phyloP scores from a whole-genome alignment of 805 yeast species.

The Candida peoriensis region DNA sequence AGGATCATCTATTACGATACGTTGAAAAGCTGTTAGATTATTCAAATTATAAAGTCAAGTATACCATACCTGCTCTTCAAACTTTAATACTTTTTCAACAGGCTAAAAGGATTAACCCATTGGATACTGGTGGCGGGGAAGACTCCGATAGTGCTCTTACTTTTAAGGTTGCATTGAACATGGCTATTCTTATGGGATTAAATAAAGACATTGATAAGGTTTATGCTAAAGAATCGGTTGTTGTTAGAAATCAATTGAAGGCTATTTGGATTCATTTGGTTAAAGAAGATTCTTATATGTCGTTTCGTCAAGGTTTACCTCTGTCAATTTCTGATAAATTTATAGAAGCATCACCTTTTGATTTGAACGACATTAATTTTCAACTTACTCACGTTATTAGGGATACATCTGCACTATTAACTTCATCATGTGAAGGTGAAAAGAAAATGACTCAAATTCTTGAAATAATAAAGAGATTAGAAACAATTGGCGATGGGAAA shows the following conservation, averaged over 20 bases:
- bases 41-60: constrained; percentile 7
- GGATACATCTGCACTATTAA: constrained; percentile 7
- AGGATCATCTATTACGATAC: constrained; percentile 12
- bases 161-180: constrained; percentile 15
- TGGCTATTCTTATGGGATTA: constrained; percentile 23
- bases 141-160: constrained; percentile 11
- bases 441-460: no score
- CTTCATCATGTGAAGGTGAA: no score
- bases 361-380: constrained; percentile 1
- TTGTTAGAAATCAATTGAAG: constrained; percentile 5
- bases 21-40: constrained; percentile 12
- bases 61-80: constrained; percentile 20
- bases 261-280: constrained; percentile 17
- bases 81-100: constrained; percentile 14
- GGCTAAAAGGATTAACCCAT: constrained; percentile 14
- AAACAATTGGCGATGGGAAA: constrained; percentile 12
- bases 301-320: constrained; percentile 20
- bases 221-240: constrained; percentile 7
- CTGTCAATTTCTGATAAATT: constrained; percentile 15
- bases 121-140: constrained; percentile 20
- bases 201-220: constrained; percentile 18
- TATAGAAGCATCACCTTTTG: constrained; percentile 3
- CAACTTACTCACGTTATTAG: constrained; percentile 10
- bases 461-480: constrained; percentile 11
- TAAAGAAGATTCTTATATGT: constrained; percentile 13